Conservation (phyloP, 495 filamentous ascomycete species). For the Penicillium taxi region DNA sequence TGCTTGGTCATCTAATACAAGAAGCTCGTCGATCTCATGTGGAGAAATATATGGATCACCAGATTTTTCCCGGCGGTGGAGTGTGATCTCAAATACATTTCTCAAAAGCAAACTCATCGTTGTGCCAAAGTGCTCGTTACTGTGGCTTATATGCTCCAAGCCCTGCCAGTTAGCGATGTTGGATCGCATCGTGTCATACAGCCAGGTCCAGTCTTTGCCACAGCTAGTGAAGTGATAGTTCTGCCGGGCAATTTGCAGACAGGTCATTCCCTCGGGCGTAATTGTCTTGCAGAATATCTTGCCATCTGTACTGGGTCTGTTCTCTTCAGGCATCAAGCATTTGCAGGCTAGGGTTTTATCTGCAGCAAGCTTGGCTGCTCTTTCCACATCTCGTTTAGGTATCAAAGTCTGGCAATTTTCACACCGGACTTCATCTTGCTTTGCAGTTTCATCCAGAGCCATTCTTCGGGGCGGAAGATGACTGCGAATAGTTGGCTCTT, state of each 20-base stretch:
- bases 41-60: slow-evolving; percentile 16
- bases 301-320: neutral
- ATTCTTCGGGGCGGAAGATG: slow-evolving; percentile 14
- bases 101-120: slow-evolving; percentile 25
- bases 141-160: slow-evolving; percentile 15
- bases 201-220: slow-evolving; percentile 29
- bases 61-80: slow-evolving; percentile 23
- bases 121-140: slow-evolving; percentile 24
- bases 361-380: too few species aligned
- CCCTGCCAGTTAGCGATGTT: slow-evolving; percentile 1
- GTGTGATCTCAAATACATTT: slow-evolving; percentile 30
- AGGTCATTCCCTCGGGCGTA: slow-evolving; percentile 1
- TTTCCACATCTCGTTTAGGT: too few species aligned
- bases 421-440: slow-evolving; percentile 9
- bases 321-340: slow-evolving; percentile 4
- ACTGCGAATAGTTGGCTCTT: slow-evolving; percentile 24
- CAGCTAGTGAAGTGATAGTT: slow-evolving; percentile 24
- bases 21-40: slow-evolving; percentile 28
- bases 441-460: neutral
- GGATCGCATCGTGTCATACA: slow-evolving; percentile 25
- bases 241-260: slow-evolving; percentile 17
- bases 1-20: slow-evolving; percentile 16
- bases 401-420: slow-evolving; percentile 16
- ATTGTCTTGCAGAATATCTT: slow-evolving; percentile 10
- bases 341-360: slow-evolving; percentile 2